phyloP scores from a whole-genome alignment of 1,139 yeast species.

The Ogataea hybrid region DNA sequence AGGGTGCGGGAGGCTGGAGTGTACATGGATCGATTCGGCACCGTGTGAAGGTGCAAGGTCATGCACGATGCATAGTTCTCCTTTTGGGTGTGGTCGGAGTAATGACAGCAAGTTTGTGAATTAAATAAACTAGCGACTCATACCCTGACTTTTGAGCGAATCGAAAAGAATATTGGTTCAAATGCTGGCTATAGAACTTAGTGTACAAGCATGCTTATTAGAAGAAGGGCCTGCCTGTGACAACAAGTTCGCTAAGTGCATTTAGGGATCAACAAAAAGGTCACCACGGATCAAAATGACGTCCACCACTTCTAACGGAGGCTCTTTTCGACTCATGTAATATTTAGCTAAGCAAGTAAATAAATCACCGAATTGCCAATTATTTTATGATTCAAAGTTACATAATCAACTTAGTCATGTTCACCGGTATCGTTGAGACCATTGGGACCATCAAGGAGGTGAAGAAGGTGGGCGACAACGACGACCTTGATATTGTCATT shows the following conservation, averaged over 20 bases:
- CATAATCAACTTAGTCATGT: constrained; percentile 47
- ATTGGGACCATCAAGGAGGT: constrained; percentile 61
- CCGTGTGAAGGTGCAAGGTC: too few relatives aligned
- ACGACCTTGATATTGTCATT: constrained; percentile 53
- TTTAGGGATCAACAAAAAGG: background rate
- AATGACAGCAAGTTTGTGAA: too few relatives aligned
- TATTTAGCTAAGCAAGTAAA: background rate
- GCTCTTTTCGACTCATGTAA: background rate
- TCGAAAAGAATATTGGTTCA: background rate
- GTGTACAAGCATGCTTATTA: background rate
- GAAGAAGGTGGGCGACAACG: constrained; percentile 4
- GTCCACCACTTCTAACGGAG: too few relatives aligned
- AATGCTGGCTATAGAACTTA: background rate
- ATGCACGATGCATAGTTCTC: too few relatives aligned
- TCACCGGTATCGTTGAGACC: constrained; percentile 89
- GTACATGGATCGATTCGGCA: background rate
- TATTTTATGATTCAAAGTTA: background rate
- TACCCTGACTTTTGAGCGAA: too few relatives aligned
- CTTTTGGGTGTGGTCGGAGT: too few relatives aligned
- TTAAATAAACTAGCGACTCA: too few relatives aligned
- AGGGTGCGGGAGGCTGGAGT: background rate
- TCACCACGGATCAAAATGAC: too few relatives aligned
- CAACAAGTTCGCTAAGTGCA: background rate
- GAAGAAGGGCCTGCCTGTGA: background rate
- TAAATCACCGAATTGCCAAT: background rate